These are phyloP conservation scores for Skeletonema potamos DNA, from an alignment of 108 stramenopile genomes.

Conservation along the genomic window DNA sequence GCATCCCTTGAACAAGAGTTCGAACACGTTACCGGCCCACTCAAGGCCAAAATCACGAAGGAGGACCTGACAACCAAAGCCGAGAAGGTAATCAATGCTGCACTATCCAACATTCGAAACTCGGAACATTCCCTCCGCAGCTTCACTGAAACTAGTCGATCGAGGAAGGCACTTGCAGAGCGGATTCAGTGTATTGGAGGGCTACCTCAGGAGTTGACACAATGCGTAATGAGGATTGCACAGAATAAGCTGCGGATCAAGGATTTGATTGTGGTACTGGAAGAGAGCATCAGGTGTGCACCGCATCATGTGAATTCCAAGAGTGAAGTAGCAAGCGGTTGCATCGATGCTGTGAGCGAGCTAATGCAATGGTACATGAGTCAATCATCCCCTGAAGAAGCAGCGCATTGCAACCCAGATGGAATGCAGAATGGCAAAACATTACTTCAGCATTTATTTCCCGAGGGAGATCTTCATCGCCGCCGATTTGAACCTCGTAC, in stretches of 20 bases:
- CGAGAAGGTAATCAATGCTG: constrained; percentile 29
- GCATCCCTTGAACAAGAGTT: constrained; percentile 21
- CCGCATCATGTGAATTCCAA: background rate
- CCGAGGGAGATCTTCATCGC: constrained; percentile 29
- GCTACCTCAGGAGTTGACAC: constrained; percentile 67
- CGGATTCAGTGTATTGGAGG: constrained; percentile 34
- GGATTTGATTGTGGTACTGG: constrained; percentile 46
- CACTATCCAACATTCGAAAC: constrained; percentile 32
- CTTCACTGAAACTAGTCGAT: constrained; percentile 44
- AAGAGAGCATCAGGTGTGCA: constrained; percentile 24
- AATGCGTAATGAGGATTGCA: constrained; percentile 57
- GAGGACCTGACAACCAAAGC: constrained; percentile 30
- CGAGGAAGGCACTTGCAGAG: constrained; percentile 39
- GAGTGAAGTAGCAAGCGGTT: background rate
- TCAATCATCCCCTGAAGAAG: background rate
- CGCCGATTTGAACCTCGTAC: constrained; percentile 50
- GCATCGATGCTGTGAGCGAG: constrained; percentile 18
- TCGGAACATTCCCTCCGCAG: constrained; percentile 43
- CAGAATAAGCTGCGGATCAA: constrained; percentile 55
- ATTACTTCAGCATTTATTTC: constrained; percentile 35
- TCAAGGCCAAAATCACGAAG: constrained; percentile 38
- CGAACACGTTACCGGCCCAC: constrained; percentile 22
- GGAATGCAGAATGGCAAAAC: background rate
- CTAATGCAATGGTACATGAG: constrained; percentile 40
- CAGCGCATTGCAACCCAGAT: background rate